Conservation (phyloP, 1,139 yeast genomes). For the Blastobotrys buckinghamii region DNA sequence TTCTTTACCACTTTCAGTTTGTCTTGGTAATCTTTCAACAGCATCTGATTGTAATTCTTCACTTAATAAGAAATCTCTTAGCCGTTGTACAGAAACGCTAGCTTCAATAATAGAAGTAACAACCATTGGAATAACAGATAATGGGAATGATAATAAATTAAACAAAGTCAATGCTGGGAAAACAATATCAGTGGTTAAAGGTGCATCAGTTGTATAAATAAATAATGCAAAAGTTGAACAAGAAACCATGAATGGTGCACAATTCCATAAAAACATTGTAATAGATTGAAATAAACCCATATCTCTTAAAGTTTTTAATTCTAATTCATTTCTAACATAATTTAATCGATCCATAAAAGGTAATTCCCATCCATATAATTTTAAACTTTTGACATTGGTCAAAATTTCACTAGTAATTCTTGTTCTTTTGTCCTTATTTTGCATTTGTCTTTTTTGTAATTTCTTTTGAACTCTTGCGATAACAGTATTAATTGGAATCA, state of each 20-base stretch:
- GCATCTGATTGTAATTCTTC: conserved; percentile 82
- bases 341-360: conserved; percentile 73
- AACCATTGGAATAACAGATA: conserved; percentile 90
- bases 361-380: conserved; percentile 90
- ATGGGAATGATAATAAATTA: conserved; percentile 82
- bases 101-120: conserved; percentile 84
- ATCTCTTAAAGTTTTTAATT: conserved; percentile 66
- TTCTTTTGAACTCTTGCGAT: conserved; percentile 69
- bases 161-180: conserved; percentile 85
- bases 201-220: conserved; percentile 55
- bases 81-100: conserved; percentile 76
- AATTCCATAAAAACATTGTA: conserved; percentile 71
- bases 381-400: conserved; percentile 85
- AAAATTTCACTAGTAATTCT: conserved; percentile 78
- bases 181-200: conserved; percentile 84
- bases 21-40: conserved; percentile 53
- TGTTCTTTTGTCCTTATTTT: conserved; percentile 61
- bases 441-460: conserved; percentile 72
- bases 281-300: conserved; percentile 76
- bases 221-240: conserved; percentile 87
- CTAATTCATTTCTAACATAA: conserved; percentile 83
- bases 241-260: conserved; percentile 88
- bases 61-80: conserved; percentile 63
- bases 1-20: conserved; percentile 53
- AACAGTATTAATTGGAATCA: conserved; percentile 78